Conservation (phyloP, 78 protist genomes). For the Mantamonas sphyraenae region DNA sequence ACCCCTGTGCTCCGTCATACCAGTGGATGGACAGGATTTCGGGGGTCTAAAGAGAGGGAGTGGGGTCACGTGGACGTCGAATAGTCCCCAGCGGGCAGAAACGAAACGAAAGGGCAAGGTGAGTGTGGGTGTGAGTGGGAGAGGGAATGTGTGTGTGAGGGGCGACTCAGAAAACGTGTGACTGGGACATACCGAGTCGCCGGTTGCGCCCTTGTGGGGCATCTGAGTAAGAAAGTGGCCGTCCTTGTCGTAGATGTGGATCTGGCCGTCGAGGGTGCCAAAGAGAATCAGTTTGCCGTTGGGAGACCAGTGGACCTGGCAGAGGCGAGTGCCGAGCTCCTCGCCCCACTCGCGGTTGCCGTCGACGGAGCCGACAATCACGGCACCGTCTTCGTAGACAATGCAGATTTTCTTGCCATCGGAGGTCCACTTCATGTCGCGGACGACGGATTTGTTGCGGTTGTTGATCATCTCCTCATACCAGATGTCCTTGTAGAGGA, state of each 20-base stretch:
- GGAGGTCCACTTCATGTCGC: slow-evolving; percentile 58
- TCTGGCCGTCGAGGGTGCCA: slow-evolving; percentile 28
- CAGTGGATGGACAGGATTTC: slow-evolving; percentile 7
- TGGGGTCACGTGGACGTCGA: neutral
- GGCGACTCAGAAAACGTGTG: too few species aligned
- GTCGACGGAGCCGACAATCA: slow-evolving; percentile 68
- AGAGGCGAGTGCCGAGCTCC: slow-evolving; percentile 7
- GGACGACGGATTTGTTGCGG: slow-evolving; percentile 46
- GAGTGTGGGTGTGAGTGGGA: too few species aligned
- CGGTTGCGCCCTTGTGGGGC: too few species aligned
- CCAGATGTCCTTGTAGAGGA: slow-evolving; percentile 62
- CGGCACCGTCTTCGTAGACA: slow-evolving; percentile 67
- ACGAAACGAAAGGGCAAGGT: too few species aligned
- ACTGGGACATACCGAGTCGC: too few species aligned
- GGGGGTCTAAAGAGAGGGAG: neutral
- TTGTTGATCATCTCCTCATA: slow-evolving; percentile 82
- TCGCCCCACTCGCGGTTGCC: slow-evolving; percentile 73
- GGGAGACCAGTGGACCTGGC: slow-evolving; percentile 64
- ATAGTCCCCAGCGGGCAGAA: neutral
- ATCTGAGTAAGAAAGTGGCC: too few species aligned
- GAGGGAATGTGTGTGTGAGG: too few species aligned
- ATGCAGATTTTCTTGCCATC: slow-evolving; percentile 71
- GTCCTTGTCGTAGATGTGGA: slow-evolving; percentile 43
- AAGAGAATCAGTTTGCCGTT: slow-evolving; percentile 36
- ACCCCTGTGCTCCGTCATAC: slow-evolving; percentile 39